Conservation (phyloP, 2,329 filamentous ascomycete species). For the Triangularia verruculosa region DNA sequence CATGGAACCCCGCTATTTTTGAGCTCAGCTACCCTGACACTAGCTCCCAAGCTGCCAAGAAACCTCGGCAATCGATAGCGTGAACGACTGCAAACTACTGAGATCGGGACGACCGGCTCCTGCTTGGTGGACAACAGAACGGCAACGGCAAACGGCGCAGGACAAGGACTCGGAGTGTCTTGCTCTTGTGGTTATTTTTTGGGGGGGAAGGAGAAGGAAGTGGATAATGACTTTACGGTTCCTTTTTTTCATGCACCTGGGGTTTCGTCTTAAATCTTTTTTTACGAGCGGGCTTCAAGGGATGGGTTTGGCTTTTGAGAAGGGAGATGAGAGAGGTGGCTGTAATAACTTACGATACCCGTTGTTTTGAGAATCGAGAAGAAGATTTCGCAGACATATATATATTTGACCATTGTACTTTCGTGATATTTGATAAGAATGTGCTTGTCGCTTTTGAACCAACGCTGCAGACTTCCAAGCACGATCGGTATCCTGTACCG, state of each 20-base stretch:
- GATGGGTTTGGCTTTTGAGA: background rate
- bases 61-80: background rate
- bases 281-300: background rate
- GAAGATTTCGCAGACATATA: no score
- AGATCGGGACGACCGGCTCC: conserved; percentile 1
- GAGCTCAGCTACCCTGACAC: background rate
- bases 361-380: conserved; percentile 13
- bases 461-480: no score
- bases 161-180: background rate
- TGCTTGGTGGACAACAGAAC: no score
- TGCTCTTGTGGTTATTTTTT: background rate
- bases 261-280: background rate
- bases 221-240: background rate
- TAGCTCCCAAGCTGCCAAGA: background rate
- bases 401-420: no score
- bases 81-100: background rate
- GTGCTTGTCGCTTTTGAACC: no score
- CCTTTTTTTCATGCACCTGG: background rate
- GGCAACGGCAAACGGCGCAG: background rate
- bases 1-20: background rate
- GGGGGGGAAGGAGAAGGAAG: background rate
- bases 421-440: no score
- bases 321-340: background rate
- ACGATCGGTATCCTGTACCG: no score
- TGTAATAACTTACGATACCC: conserved; percentile 20